Evolutionary conservation across 1,284 basidiomycete species (phyloP), one percentile per base, ranked within the genome.

Genomic region (Pulveroboletus sp.): DNA sequence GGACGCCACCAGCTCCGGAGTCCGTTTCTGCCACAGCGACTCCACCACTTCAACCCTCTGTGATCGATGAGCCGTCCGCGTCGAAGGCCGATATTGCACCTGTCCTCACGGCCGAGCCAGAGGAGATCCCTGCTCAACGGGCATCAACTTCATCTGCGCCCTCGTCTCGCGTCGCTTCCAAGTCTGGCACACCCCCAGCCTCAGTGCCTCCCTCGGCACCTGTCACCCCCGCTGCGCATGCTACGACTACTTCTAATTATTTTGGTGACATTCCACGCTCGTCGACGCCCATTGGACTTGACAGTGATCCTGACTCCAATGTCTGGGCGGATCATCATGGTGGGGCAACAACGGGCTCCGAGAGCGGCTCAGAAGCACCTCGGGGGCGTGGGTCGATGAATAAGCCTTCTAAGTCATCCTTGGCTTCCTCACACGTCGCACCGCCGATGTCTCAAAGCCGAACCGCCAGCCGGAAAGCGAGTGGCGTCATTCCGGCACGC

Each of bases 231-330:
- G 69, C 66, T 33, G 66, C 47, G 29, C 36, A 56, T 11, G 20
- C 40, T 8, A 47, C 52, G 18, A 43, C 44, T 10, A 1, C 50
- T 7, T 18, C 43, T 1, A 46, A 47, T 20, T 71, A 72, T 39
- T 71, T 74, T 17, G 58, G 52, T n/a, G 61, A 71, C 33, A 65
- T 70, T 1, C 64, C 68, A 10, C 69, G 68, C 24, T 67, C 70
- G 18, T 55, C 62, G 11, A 72, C 69, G 14, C 68, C 69, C 2
- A 1, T 40, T 10, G 67, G 58, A 31, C 45, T 60, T 9, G 70
- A 70, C 1, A 58, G 54, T n/a, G 62, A 72, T 11, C 53, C 59
- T 1, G 63, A 59, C 5, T 22, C 53, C 12, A 74, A 71, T 14
- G 67, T 71, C 22, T 71, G 72, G 69, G 70, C 50, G 18, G 62